phyloP scores from a whole-genome alignment of 1,284 basidiomycete species.

The Apiotrichum akiyoshidainum region DNA sequence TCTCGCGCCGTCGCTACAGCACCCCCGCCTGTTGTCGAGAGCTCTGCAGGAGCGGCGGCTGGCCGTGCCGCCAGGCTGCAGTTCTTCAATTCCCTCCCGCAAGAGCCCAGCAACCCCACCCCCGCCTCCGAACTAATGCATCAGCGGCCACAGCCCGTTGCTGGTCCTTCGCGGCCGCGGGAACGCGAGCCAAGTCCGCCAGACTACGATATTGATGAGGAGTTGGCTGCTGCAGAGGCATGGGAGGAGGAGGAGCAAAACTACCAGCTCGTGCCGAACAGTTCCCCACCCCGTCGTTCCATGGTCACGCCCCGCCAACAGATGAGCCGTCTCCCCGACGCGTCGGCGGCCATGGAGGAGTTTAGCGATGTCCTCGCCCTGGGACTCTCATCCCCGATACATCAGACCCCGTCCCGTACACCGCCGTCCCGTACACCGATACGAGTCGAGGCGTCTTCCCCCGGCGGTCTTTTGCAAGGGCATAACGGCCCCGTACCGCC shows the following conservation, averaged over 20 bases:
- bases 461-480: not conserved
- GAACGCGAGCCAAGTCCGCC: not conserved
- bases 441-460: conserved; percentile 17
- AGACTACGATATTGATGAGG: not conserved
- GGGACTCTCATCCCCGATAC: conserved; percentile 31
- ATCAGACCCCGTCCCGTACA: conserved; percentile 8
- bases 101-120: not conserved
- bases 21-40: too few relatives aligned
- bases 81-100: not conserved
- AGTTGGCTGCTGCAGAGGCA: not conserved
- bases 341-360: conserved; percentile 24
- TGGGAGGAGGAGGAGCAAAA: not conserved
- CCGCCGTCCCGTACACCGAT: conserved; percentile 7
- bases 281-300: not conserved
- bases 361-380: conserved; percentile 26
- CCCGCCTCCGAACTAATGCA: not conserved
- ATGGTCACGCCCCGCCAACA: not conserved
- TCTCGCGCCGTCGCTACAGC: too few relatives aligned
- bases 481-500: conserved; percentile 10
- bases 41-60: not conserved
- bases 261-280: not conserved
- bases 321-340: not conserved
- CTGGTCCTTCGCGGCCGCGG: not conserved
- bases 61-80: not conserved
- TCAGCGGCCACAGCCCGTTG: not conserved